Conservation (phyloP, 306 rosid species). For the Hylodesmum podocarpum region DNA sequence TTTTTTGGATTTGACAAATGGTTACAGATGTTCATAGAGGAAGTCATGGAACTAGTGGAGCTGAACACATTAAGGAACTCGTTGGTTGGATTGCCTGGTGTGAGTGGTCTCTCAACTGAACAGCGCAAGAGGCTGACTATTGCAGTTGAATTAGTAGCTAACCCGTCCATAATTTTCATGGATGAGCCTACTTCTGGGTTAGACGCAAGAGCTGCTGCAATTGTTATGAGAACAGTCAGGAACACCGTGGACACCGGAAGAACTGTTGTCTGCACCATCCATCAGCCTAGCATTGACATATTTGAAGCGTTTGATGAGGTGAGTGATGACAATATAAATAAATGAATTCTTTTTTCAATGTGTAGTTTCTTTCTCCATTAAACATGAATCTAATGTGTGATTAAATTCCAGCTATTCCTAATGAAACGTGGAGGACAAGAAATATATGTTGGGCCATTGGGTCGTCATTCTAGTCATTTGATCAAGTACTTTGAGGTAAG, state of each 20-base stretch:
- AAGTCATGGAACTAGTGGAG: conserved; percentile 91
- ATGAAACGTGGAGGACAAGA: conserved; percentile 65
- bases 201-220: conserved; percentile 94
- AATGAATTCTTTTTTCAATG: neutral
- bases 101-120: conserved; percentile 82
- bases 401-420: neutral
- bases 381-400: no score
- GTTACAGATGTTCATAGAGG: conserved; percentile 76
- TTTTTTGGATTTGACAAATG: neutral
- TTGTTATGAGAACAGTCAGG: conserved; percentile 90
- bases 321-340: neutral
- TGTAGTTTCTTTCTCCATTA: no score
- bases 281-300: conserved; percentile 92
- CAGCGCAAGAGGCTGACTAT: conserved; percentile 88
- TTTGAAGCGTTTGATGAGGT: conserved; percentile 82
- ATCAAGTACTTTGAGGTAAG: conserved; percentile 56
- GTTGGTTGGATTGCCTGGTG: conserved; percentile 84
- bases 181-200: conserved; percentile 95
- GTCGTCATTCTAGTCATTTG: conserved; percentile 56
- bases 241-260: conserved; percentile 89
- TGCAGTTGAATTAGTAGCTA: conserved; percentile 90
- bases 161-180: conserved; percentile 93
- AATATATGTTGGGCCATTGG: conserved; percentile 74
- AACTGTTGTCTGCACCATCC: conserved; percentile 93
- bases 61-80: conserved; percentile 61